These are phyloP conservation scores for Boletus fagicola DNA, from an alignment of 768 basidiomycete species.

Conservation along the genomic window DNA sequence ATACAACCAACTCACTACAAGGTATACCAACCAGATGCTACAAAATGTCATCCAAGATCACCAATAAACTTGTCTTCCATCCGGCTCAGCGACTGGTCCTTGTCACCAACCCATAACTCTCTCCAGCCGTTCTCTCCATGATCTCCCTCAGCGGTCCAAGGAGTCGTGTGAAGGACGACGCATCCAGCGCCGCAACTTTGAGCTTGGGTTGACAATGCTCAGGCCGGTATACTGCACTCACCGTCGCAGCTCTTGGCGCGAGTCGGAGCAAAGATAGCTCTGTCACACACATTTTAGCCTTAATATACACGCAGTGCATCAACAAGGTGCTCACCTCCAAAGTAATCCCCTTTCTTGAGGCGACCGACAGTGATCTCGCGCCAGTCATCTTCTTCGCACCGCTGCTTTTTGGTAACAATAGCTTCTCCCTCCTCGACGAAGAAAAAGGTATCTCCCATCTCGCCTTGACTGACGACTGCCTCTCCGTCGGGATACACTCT, in stretches of 20 bases:
- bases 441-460: conserved; percentile 96
- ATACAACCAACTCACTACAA: conserved; percentile 4
- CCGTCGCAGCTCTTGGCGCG: conserved; percentile 94
- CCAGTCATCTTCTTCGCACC: conserved; percentile 53
- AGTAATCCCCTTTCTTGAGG: conserved; percentile 92
- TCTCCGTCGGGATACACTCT: conserved; percentile 79
- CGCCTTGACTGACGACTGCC: conserved; percentile 87
- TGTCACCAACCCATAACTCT: conserved; percentile 52
- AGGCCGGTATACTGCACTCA: conserved; percentile 63
- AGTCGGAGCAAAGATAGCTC: conserved; percentile 88
- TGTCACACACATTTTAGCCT: conserved; percentile 34
- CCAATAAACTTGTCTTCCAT: background rate
- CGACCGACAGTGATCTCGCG: conserved; percentile 71
- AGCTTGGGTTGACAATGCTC: conserved; percentile 60
- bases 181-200: conserved; percentile 91
- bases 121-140: conserved; percentile 88
- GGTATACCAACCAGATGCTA: conserved; percentile 11
- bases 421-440: conserved; percentile 96
- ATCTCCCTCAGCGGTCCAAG: conserved; percentile 90
- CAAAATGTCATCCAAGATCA: conserved; percentile 3
- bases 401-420: conserved; percentile 73
- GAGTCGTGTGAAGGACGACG: conserved; percentile 89
- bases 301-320: background rate
- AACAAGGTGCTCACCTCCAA: conserved; percentile 71
- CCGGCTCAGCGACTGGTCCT: conserved; percentile 33